phyloP scores from a whole-genome alignment of 345 rosid species.

The Crucihimalaya himalaica region DNA sequence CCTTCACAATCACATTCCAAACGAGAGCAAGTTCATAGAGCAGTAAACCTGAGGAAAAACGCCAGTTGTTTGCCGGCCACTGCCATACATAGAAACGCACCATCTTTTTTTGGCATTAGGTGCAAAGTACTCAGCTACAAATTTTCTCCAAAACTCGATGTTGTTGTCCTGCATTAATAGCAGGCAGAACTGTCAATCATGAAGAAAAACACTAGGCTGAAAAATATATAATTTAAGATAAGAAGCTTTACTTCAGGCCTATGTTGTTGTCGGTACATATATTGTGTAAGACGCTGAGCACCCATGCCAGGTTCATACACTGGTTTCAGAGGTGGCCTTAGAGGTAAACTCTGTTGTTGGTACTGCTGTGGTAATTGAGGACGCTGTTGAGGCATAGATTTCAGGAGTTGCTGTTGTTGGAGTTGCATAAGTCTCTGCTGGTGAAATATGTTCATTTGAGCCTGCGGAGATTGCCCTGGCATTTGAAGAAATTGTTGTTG shows the following conservation, averaged over 20 bases:
- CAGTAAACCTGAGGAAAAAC: constrained; percentile 92
- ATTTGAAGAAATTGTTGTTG: constrained; percentile 78
- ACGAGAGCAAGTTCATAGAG: constrained; percentile 20
- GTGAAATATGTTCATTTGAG: constrained; percentile 67
- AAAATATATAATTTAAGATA: background rate
- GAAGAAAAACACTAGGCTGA: constrained; percentile 16
- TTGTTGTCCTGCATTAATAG: constrained; percentile 74
- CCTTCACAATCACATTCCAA: background rate
- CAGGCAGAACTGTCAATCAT: constrained; percentile 26
- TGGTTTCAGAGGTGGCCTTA: constrained; percentile 71
- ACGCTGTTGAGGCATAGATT: constrained; percentile 84
- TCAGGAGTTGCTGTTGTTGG: constrained; percentile 84
- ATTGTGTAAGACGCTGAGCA: constrained; percentile 87
- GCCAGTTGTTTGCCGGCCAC: constrained; percentile 93
- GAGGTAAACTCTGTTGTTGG: constrained; percentile 75
- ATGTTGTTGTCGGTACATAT: constrained; percentile 91
- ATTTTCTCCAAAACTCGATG: constrained; percentile 97
- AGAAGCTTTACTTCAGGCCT: constrained; percentile 79
- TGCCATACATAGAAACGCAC: constrained; percentile 99
- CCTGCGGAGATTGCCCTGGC: constrained; percentile 85
- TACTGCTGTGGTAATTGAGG: constrained; percentile 75
- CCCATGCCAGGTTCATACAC: constrained; percentile 95
- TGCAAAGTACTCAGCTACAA: constrained; percentile 89
- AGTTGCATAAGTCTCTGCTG: constrained; percentile 80
- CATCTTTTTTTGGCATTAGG: constrained; percentile 94